phyloP scores from a whole-genome alignment of 2,329 filamentous ascomycete genomes.

The Cryphonectria carpinicola region DNA sequence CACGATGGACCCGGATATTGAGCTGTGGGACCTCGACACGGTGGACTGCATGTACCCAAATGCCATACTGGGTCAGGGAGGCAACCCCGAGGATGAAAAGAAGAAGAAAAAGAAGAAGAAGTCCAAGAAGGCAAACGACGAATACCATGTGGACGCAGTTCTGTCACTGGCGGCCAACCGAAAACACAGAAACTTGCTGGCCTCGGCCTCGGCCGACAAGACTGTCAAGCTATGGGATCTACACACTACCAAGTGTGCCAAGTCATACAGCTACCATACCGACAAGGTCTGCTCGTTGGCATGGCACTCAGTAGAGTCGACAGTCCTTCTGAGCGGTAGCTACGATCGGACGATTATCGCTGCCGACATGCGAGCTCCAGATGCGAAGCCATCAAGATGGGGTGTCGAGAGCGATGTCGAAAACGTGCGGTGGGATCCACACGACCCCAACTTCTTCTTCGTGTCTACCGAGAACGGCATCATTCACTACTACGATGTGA shows the following conservation, averaged over 20 bases:
- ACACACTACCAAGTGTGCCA: slow-evolving; percentile 87
- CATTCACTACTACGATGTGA: slow-evolving; percentile 88
- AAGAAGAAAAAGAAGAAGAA: slow-evolving; percentile 93
- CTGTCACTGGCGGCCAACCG: slow-evolving; percentile 90
- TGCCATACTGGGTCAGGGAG: slow-evolving; percentile 84
- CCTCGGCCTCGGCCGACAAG: slow-evolving; percentile 93
- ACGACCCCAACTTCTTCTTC: slow-evolving; percentile 92
- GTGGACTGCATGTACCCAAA: slow-evolving; percentile 99
- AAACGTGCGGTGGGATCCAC: slow-evolving; percentile 88
- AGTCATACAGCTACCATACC: slow-evolving; percentile 93
- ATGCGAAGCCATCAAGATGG: slow-evolving; percentile 81
- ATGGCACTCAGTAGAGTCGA: slow-evolving; percentile 88
- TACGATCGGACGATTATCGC: slow-evolving; percentile 94
- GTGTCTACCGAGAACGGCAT: slow-evolving; percentile 91
- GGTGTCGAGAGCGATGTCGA: slow-evolving; percentile 96
- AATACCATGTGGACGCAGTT: slow-evolving; percentile 93
- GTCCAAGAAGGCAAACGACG: slow-evolving; percentile 83
- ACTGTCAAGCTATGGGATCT: slow-evolving; percentile 98
- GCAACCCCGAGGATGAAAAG: slow-evolving; percentile 55
- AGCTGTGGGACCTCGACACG: slow-evolving; percentile 96
- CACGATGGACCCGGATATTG: slow-evolving; percentile 97
- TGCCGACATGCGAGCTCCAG: slow-evolving; percentile 94
- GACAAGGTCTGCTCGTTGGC: slow-evolving; percentile 97
- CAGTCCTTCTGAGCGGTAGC: slow-evolving; percentile 86
- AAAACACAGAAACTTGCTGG: slow-evolving; percentile 90